Evolutionary conservation across 1,284 basidiomycete genomes (phyloP).

Genomic region (Microbotryum scabiosae): DNA sequence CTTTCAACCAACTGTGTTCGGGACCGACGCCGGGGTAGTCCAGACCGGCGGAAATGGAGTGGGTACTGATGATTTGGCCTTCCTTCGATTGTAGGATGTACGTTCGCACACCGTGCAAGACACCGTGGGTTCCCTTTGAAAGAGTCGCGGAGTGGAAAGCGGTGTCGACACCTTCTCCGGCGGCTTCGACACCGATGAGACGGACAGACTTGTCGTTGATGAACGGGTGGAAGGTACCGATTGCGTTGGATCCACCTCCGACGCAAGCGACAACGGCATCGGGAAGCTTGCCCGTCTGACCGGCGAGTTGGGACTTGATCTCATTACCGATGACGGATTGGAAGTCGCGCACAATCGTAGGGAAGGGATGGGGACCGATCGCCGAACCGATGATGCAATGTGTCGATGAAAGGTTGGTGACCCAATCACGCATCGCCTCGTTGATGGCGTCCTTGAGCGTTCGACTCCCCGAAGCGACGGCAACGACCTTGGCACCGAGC

Average conservation of each 20-base stretch:
- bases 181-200: slow-evolving; percentile 88
- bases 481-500: slow-evolving; percentile 88
- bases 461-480: slow-evolving; percentile 86
- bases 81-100: slow-evolving; percentile 81
- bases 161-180: slow-evolving; percentile 82
- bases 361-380: slow-evolving; percentile 98
- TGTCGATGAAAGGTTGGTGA: slow-evolving; percentile 74
- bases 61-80: slow-evolving; percentile 94
- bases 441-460: slow-evolving; percentile 98
- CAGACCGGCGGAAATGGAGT: slow-evolving; percentile 91
- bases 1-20: slow-evolving; percentile 94
- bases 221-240: slow-evolving; percentile 93
- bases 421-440: slow-evolving; percentile 96
- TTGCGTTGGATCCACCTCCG: slow-evolving; percentile 94
- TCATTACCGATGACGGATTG: slow-evolving; percentile 92
- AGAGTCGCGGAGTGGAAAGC: slow-evolving; percentile 86
- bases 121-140: slow-evolving; percentile 79
- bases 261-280: slow-evolving; percentile 95
- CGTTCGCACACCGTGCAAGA: slow-evolving; percentile 90
- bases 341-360: slow-evolving; percentile 96
- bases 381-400: slow-evolving; percentile 97
- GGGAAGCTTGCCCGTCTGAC: slow-evolving; percentile 71
- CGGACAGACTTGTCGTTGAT: slow-evolving; percentile 74
- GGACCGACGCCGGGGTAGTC: slow-evolving; percentile 90
- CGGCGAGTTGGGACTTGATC: slow-evolving; percentile 79